Percentiles rank a stretch among this genome's conserved stretches.
These are phyloP conservation scores for Chlamydomonas eustigma DNA, from an alignment of 139 green algal genomes.

Conservation along the genomic window DNA sequence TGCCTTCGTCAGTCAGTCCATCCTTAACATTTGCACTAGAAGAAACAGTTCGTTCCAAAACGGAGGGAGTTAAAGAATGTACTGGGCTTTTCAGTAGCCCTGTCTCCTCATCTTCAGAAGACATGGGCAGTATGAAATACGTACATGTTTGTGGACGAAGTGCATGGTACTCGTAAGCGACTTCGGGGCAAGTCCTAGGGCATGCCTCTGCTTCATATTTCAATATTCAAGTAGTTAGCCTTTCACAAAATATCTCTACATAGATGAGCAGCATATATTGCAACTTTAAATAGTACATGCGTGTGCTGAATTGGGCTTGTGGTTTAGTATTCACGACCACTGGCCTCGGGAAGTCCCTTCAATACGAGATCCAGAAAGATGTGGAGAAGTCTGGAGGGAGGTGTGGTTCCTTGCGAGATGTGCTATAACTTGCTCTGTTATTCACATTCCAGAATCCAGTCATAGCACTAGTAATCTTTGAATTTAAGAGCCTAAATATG, in stretches of 20 bases:
- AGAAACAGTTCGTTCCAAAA: neutral
- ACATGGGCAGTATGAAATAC: too few relatives aligned
- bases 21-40: neutral
- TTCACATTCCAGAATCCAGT: neutral
- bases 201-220: neutral
- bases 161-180: too few relatives aligned
- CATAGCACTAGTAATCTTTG: neutral
- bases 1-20: neutral
- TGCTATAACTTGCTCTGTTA: neutral
- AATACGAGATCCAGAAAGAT: neutral
- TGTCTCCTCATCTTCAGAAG: neutral
- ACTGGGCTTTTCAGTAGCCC: neutral
- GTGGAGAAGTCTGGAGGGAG: neutral
- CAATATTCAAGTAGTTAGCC: neutral
- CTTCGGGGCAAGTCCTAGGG: too few relatives aligned
- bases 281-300: neutral
- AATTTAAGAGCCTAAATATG: neutral
- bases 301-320: neutral
- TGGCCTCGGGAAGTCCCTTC: neutral
- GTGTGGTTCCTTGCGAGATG: neutral
- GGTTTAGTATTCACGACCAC: neutral
- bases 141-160: too few relatives aligned
- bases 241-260: neutral
- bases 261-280: neutral
- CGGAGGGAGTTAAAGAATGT: neutral